Conservation (phyloP, 306 rosid genomes). For the Quercus bicolor region DNA sequence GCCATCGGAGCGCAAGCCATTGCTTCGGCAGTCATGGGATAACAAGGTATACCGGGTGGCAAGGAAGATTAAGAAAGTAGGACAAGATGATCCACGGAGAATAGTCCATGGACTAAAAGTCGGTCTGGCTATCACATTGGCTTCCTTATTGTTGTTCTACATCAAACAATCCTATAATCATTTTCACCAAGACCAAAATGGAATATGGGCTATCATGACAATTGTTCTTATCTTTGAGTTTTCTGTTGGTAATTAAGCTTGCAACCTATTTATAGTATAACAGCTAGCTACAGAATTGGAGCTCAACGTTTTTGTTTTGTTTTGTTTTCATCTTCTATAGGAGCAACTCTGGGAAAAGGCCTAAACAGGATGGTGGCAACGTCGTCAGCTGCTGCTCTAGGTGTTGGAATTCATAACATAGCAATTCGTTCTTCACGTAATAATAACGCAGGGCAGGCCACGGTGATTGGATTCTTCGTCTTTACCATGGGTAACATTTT, state of each 20-base stretch:
- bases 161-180: too few species aligned
- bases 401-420: slow-evolving; percentile 24
- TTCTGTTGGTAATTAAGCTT: slow-evolving; percentile 15
- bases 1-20: background rate
- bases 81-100: slow-evolving; percentile 27
- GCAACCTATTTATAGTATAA: too few species aligned
- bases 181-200: background rate
- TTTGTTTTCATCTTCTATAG: slow-evolving; percentile 4
- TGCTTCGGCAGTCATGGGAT: background rate
- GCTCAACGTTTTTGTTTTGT: too few species aligned
- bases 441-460: slow-evolving; percentile 23
- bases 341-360: slow-evolving; percentile 35
- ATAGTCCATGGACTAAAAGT: slow-evolving; percentile 28
- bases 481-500: slow-evolving; percentile 14
- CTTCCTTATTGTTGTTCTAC: slow-evolving; percentile 14
- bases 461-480: slow-evolving; percentile 18
- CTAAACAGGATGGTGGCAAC: slow-evolving; percentile 19
- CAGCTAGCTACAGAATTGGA: too few species aligned
- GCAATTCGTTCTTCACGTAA: slow-evolving; percentile 7
- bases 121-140: slow-evolving; percentile 27
- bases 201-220: slow-evolving; percentile 29
- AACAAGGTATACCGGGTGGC: background rate
- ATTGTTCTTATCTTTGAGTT: slow-evolving; percentile 20
- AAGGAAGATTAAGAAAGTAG: slow-evolving; percentile 15
- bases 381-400: slow-evolving; percentile 27